Percentiles rank a stretch among this genome's conserved stretches.
phyloP scores from a whole-genome alignment of 306 rosid species.

The Aeschynomene evenia region DNA sequence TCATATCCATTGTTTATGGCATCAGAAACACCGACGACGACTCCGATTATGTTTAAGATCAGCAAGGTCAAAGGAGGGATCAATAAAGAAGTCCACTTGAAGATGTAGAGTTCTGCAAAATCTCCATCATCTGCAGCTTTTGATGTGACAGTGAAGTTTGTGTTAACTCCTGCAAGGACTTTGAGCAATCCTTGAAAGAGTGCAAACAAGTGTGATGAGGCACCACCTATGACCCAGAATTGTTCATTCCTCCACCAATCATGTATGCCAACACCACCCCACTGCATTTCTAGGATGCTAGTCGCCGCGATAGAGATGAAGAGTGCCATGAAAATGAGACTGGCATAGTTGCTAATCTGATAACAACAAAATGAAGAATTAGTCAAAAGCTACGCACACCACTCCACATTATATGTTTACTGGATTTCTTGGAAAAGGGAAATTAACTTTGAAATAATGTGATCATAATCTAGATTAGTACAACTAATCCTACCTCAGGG shows the following conservation, averaged over 20 bases:
- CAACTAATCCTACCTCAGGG: constrained; percentile 61
- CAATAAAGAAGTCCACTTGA: constrained; percentile 87
- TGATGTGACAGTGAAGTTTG: constrained; percentile 90
- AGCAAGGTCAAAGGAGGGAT: constrained; percentile 80
- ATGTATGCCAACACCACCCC: constrained; percentile 92
- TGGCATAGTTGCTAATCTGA: constrained; percentile 93
- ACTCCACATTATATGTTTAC: background rate
- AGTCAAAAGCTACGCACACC: constrained; percentile 1
- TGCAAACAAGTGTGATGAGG: constrained; percentile 80
- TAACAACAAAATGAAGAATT: constrained; percentile 7
- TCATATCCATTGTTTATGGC: constrained; percentile 95
- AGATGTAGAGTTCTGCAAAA: constrained; percentile 82
- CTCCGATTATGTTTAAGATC: constrained; percentile 79
- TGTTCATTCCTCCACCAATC: constrained; percentile 99
- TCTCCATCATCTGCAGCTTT: constrained; percentile 89
- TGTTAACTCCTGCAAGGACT: constrained; percentile 82
- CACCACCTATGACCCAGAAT: constrained; percentile 95
- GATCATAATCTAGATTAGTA: background rate
- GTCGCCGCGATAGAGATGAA: constrained; percentile 87
- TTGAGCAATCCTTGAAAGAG: constrained; percentile 87
- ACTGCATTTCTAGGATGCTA: constrained; percentile 84
- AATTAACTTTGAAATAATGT: background rate
- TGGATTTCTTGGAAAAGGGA: background rate
- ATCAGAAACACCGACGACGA: constrained; percentile 75
- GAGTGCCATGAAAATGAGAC: constrained; percentile 79